Percentiles rank a stretch among this genome's conserved stretches.
phyloP scores from a whole-genome alignment of 2,329 filamentous ascomycete genomes.

The Didymella keratinophila region DNA sequence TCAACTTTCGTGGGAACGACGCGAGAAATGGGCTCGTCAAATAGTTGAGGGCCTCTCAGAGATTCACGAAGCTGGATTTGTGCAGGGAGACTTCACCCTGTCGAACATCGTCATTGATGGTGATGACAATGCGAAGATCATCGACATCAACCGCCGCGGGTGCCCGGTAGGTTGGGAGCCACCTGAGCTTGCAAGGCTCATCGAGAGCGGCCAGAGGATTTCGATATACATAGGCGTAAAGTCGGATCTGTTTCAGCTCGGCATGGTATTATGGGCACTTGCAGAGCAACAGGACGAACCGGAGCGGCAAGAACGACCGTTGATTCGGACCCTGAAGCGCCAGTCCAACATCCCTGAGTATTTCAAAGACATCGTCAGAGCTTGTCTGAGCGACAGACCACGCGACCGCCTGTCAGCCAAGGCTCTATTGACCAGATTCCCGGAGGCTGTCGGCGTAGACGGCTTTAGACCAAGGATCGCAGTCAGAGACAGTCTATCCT shows the following conservation, averaged over 20 bases:
- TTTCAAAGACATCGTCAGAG: constrained; percentile 77
- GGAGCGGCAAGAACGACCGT: constrained; percentile 77
- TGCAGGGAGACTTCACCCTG: constrained; percentile 96
- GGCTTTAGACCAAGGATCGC: constrained; percentile 26
- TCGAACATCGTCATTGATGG: constrained; percentile 96
- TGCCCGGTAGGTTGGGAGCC: constrained; percentile 98
- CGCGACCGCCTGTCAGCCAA: constrained; percentile 76
- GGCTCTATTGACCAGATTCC: constrained; percentile 64
- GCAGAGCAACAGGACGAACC: constrained; percentile 90
- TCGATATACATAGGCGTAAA: constrained; percentile 99
- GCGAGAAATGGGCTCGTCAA: constrained; percentile 88
- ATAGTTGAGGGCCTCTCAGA: constrained; percentile 89
- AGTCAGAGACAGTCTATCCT: constrained; percentile 48
- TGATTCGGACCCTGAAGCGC: constrained; percentile 46
- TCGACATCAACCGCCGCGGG: constrained; percentile 97
- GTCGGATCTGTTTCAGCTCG: constrained; percentile 92
- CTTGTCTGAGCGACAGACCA: constrained; percentile 79
- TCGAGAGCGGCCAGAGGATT: constrained; percentile 87
- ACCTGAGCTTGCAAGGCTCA: constrained; percentile 84
- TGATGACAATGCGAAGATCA: constrained; percentile 88
- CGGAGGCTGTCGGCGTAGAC: constrained; percentile 29
- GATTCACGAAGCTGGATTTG: constrained; percentile 94
- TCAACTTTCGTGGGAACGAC: constrained; percentile 71
- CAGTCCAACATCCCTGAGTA: constrained; percentile 73
- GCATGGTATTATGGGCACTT: constrained; percentile 95